Evolutionary conservation across 2,329 filamentous ascomycete species (phyloP), one percentile per base, ranked within the genome.

Genomic region (Stenocarpella maydis): DNA sequence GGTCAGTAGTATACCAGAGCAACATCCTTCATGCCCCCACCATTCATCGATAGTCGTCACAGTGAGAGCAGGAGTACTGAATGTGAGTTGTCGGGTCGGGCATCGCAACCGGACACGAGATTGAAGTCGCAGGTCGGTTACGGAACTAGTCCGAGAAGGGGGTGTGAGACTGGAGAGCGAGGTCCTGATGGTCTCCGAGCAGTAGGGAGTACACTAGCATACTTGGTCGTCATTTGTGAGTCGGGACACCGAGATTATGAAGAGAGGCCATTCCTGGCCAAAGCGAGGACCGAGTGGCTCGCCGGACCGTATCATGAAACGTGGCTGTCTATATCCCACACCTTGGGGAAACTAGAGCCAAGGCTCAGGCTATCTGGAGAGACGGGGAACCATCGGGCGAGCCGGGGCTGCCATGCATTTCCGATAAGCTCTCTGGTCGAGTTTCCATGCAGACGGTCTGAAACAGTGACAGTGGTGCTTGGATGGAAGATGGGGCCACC

Each of bases 321-420:
- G 39, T 54, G 55, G 41, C 34, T 47, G 28, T 63, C 58, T 63
- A 4, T 61, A 37, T 47, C 37, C 58, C 41, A 49, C 58, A 63
- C 43, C 34, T 19, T 26, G 24, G 58, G 17, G 41, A 37, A 24
- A 47, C 58, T 63, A 24, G 58, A 63, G 24, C n/a, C 58, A 63
- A 49, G n/a, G n/a, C n/a, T n/a, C n/a, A 63, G 43, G 58, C 43
- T 49, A 63, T 63, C 58, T 63, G 58, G 43, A 49, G 58, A 19
- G 43, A 63, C 43, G 58, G 58, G 43, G 58, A 49, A 63, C 41
- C n/a, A 49, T 63, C 58, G 58, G 58, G 37, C n/a, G 58, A 49
- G 28, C 17, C 58, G 58, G n/a, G 58, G 43, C 41, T 63, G 49
- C 28, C 43, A 63, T 26, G 28, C 19, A 47, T 24, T 49, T 34